A percentile compares a stretch with the other conserved stretches of the same genome.
These are phyloP conservation scores for Euphorbia corollata DNA, from an alignment of 441 rosid genomes.

Conservation along the genomic window DNA sequence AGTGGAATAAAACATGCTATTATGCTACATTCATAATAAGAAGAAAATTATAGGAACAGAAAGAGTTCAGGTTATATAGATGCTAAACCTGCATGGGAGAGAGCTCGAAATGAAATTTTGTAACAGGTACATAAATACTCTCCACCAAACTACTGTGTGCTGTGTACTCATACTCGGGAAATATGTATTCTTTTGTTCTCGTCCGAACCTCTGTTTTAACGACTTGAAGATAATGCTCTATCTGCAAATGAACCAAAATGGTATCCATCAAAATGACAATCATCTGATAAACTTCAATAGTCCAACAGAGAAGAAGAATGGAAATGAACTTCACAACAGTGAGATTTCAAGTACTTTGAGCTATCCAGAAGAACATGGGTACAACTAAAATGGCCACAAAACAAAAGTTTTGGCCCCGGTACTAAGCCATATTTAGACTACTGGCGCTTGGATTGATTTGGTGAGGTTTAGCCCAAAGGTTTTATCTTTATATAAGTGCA, in stretches of 20 bases:
- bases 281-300: neutral
- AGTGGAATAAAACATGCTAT: neutral
- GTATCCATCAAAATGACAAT: neutral
- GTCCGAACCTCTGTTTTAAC: slow-evolving; percentile 86
- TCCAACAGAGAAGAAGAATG: slow-evolving; percentile 5
- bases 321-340: neutral
- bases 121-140: slow-evolving; percentile 65
- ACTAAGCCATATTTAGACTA: neutral
- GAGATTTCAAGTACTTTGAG: neutral
- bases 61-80: slow-evolving; percentile 2
- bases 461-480: neutral
- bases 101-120: slow-evolving; percentile 88
- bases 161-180: slow-evolving; percentile 86
- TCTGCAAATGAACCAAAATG: slow-evolving; percentile 41
- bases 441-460: neutral
- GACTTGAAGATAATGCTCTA: slow-evolving; percentile 94
- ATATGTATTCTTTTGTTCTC: slow-evolving; percentile 34
- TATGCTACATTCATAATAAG: slow-evolving; percentile 1
- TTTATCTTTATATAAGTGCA: neutral
- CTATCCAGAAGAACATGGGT: neutral
- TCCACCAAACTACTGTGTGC: slow-evolving; percentile 91
- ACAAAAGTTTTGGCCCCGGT: neutral
- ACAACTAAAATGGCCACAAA: slow-evolving; percentile 7
- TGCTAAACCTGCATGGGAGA: slow-evolving; percentile 95
- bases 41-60: neutral